These are phyloP conservation scores for Phanerodontia chrysosporium DNA, from an alignment of 768 basidiomycete genomes.

Conservation along the genomic window DNA sequence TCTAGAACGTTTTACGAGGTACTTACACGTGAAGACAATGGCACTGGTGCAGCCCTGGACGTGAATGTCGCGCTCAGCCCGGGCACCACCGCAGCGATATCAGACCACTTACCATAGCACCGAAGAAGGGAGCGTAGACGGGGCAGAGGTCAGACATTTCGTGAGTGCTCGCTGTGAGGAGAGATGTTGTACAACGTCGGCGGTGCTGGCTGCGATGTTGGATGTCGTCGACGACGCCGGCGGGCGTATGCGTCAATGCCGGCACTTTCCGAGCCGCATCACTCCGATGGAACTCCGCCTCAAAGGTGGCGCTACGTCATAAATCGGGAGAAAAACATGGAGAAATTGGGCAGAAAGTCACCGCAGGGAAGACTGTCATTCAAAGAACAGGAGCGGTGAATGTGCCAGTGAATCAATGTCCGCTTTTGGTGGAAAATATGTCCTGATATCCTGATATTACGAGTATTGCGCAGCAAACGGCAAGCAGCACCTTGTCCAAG, in stretches of 20 bases:
- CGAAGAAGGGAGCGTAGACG: slow-evolving; percentile 98
- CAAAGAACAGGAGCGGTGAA: no score
- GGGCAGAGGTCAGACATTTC: slow-evolving; percentile 80
- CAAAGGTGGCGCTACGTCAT: background rate
- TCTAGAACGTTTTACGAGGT: background rate
- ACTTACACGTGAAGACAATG: slow-evolving; percentile 95
- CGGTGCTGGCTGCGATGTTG: slow-evolving; percentile 11
- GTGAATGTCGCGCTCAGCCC: slow-evolving; percentile 8
- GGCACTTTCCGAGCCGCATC: slow-evolving; percentile 1
- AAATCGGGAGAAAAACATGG: no score
- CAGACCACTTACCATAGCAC: slow-evolving; percentile 75
- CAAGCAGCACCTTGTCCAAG: no score
- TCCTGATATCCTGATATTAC: no score
- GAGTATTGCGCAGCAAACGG: no score
- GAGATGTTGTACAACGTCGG: background rate
- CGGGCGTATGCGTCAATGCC: slow-evolving; percentile 10
- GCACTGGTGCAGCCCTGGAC: slow-evolving; percentile 89
- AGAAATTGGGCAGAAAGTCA: no score
- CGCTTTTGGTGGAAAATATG: no score
- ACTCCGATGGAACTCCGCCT: slow-evolving; percentile 1
- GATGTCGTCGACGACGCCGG: slow-evolving; percentile 8
- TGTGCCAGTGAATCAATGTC: no score
- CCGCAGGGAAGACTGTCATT: no score
- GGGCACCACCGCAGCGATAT: background rate
- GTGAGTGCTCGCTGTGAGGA: background rate